Evolutionary conservation across 345 rosid species (phyloP).

Genomic region (Kernera saxatilis): DNA sequence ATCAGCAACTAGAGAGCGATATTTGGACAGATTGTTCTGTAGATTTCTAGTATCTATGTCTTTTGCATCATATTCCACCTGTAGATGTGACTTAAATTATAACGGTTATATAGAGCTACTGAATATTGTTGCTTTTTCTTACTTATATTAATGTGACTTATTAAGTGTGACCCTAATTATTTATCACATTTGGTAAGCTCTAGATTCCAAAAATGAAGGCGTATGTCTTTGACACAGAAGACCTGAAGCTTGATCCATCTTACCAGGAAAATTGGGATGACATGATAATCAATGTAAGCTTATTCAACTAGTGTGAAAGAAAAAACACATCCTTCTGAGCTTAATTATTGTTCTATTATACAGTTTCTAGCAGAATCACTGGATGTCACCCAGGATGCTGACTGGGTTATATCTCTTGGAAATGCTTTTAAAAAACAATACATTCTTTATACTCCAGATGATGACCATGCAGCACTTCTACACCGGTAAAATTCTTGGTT

Average conservation of each 20-base stretch:
- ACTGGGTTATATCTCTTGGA: conserved; percentile 87
- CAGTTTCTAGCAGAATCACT: conserved; percentile 96
- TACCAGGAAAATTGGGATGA: conserved; percentile 98
- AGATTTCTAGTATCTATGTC: background rate
- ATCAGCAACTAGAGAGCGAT: background rate
- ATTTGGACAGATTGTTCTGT: background rate
- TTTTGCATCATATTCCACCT: background rate
- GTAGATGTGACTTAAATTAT: background rate
- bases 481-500: conserved; percentile 52
- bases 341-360: conserved; percentile 22
- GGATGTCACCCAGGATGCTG: conserved; percentile 83
- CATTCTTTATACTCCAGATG: conserved; percentile 60
- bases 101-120: conserved; percentile 5
- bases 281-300: conserved; percentile 87
- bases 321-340: background rate
- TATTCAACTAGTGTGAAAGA: conserved; percentile 4
- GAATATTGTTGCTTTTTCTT: background rate
- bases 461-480: conserved; percentile 90
- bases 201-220: conserved; percentile 99
- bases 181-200: conserved; percentile 69
- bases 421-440: conserved; percentile 81
- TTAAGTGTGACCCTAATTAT: conserved; percentile 38
- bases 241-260: conserved; percentile 83
- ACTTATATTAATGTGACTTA: background rate
- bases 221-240: conserved; percentile 91